A percentile compares a stretch with the other conserved stretches of the same genome.
These are phyloP conservation scores for Trichoderma aggressivum DNA, from an alignment of 2,329 filamentous ascomycete species.

Conservation along the genomic window DNA sequence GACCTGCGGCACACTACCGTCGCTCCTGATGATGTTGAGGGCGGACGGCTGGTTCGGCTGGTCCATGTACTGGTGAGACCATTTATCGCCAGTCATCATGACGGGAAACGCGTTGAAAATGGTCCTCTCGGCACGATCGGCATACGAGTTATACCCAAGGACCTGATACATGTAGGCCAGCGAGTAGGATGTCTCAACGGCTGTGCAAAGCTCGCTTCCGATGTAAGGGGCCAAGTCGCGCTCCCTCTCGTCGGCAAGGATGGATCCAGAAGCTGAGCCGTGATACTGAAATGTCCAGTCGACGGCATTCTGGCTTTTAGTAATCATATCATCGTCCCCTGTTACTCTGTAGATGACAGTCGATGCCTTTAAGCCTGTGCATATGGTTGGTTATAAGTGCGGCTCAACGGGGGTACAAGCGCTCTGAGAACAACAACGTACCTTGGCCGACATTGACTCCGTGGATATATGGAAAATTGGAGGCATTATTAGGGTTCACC, in stretches of 20 bases:
- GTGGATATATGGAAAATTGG: conserved; percentile 35
- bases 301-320: conserved; percentile 37
- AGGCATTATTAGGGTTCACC: conserved; percentile 20
- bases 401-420: background rate
- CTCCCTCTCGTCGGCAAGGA: conserved; percentile 41
- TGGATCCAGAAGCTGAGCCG: conserved; percentile 39
- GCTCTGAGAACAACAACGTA: conserved; percentile 21
- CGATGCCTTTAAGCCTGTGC: conserved; percentile 38
- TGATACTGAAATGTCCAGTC: conserved; percentile 38
- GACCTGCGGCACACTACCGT: conserved; percentile 25
- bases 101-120: conserved; percentile 55
- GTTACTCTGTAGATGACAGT: conserved; percentile 41
- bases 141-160: conserved; percentile 37
- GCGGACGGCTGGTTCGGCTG: conserved; percentile 52
- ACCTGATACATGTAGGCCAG: conserved; percentile 34
- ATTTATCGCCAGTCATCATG: conserved; percentile 49
- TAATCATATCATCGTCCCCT: conserved; percentile 34
- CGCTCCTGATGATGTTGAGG: conserved; percentile 36
- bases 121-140: conserved; percentile 49
- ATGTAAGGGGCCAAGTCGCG: conserved; percentile 36
- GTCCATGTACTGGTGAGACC: conserved; percentile 54
- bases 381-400: background rate
- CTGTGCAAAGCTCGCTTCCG: conserved; percentile 37
- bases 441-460: conserved; percentile 45
- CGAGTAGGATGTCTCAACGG: conserved; percentile 35